phyloP scores from a whole-genome alignment of 2,329 filamentous ascomycete species.

The Diaporthe sp. region DNA sequence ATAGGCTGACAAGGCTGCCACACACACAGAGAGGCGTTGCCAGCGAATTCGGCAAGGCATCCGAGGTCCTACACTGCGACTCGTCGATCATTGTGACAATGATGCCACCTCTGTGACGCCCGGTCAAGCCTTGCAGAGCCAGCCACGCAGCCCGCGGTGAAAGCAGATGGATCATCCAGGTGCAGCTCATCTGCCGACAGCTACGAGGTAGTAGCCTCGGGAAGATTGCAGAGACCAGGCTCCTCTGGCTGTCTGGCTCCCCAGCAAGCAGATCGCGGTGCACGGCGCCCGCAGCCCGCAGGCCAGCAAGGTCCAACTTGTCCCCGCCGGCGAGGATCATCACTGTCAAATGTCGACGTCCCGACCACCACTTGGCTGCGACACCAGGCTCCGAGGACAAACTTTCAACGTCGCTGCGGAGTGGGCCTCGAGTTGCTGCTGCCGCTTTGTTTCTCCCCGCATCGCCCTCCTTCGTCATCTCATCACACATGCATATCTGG shows the following conservation, averaged over 20 bases:
- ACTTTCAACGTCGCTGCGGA: conserved; percentile 7
- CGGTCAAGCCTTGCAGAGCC: conserved; percentile 1
- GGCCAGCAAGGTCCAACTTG: background rate
- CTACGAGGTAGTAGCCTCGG: conserved; percentile 22
- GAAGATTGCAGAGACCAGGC: background rate
- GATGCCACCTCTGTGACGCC: conserved; percentile 10
- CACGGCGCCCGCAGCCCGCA: conserved; percentile 25
- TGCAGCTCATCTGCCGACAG: conserved; percentile 24
- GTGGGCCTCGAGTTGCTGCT: conserved; percentile 1
- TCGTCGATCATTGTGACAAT: conserved; percentile 29
- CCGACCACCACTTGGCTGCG: conserved; percentile 7
- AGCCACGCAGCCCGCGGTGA: background rate
- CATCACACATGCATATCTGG: background rate
- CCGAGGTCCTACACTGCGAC: conserved; percentile 17
- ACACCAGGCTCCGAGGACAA: background rate
- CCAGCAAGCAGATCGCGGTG: conserved; percentile 3
- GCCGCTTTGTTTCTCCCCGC: conserved; percentile 27
- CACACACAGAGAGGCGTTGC: background rate
- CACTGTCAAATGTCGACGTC: background rate
- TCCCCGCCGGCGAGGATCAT: conserved; percentile 9
- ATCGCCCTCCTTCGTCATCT: conserved; percentile 15
- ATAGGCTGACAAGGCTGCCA: conserved; percentile 12
- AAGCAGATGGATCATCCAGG: conserved; percentile 5
- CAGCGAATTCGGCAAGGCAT: conserved; percentile 24
- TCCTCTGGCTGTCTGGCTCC: no score